Evolutionary conservation across 768 basidiomycete species (phyloP).

Genomic region (Xerocomellus amylosporus): DNA sequence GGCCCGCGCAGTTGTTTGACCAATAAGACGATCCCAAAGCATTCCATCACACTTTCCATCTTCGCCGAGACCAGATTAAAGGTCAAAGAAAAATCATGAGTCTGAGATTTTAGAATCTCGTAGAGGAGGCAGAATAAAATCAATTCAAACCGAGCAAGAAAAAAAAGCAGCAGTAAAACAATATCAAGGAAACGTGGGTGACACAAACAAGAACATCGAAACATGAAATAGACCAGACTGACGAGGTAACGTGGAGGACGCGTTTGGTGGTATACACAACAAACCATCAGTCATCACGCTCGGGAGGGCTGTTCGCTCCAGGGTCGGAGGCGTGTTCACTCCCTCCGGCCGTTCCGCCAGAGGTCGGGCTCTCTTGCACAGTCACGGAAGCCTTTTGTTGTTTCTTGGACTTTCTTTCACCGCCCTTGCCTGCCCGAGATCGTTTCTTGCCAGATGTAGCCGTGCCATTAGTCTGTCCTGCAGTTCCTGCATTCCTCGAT

Average conservation of each 20-base stretch:
- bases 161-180: background rate
- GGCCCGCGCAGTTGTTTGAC: constrained; percentile 27
- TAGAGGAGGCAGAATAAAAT: constrained; percentile 25
- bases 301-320: constrained; percentile 24
- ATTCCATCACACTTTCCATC: constrained; percentile 15
- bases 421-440: constrained; percentile 29
- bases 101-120: constrained; percentile 17
- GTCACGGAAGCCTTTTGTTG: constrained; percentile 19
- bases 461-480: constrained; percentile 18
- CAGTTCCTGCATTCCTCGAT: constrained; percentile 20
- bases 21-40: constrained; percentile 29
- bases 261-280: background rate
- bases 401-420: constrained; percentile 37
- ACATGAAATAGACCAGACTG: constrained; percentile 1
- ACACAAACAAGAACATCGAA: constrained; percentile 14
- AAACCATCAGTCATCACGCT: constrained; percentile 22
- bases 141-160: constrained; percentile 21
- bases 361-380: constrained; percentile 16
- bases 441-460: constrained; percentile 28
- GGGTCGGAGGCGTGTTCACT: constrained; percentile 28
- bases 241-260: background rate
- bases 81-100: constrained; percentile 30
- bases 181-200: constrained; percentile 5
- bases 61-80: constrained; percentile 25
- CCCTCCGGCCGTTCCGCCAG: constrained; percentile 27